phyloP scores from a whole-genome alignment of 2,329 filamentous ascomycete genomes.

The Aureobasidium sp. region DNA sequence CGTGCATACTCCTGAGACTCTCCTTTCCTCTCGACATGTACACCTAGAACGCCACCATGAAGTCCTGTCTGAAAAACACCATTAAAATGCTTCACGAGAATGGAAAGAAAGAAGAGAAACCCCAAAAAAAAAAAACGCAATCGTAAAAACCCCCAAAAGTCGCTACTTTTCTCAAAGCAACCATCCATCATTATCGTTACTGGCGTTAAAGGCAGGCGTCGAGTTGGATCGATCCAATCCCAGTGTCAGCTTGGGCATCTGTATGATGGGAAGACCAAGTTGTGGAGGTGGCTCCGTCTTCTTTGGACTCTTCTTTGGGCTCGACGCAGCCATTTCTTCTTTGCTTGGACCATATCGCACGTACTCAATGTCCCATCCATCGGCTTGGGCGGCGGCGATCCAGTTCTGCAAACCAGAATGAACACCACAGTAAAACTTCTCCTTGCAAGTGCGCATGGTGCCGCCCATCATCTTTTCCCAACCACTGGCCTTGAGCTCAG shows the following conservation, averaged over 20 bases:
- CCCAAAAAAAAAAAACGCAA: not conserved
- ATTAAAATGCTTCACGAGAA: constrained; percentile 5
- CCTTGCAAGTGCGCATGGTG: constrained; percentile 83
- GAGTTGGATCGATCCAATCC: constrained; percentile 13
- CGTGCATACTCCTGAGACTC: not conserved
- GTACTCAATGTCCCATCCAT: constrained; percentile 76
- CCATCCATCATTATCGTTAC: constrained; percentile 16
- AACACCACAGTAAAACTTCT: constrained; percentile 91
- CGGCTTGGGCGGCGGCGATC: constrained; percentile 78
- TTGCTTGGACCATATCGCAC: constrained; percentile 65
- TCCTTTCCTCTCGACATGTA: not conserved
- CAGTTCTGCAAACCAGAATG: constrained; percentile 84
- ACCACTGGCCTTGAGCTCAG: constrained; percentile 70
- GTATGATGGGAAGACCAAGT: constrained; percentile 11
- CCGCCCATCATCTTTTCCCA: constrained; percentile 86
- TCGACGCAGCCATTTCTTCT: constrained; percentile 34
- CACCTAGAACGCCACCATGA: not conserved
- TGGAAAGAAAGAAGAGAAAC: not conserved
- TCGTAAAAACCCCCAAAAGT: not conserved
- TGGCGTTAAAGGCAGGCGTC: constrained; percentile 3
- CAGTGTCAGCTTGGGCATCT: constrained; percentile 12
- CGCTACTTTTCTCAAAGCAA: constrained; percentile 10
- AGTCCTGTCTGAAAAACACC: not conserved
- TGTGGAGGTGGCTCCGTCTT: constrained; percentile 14
- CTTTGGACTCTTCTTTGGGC: constrained; percentile 29